A percentile compares a stretch with the other conserved stretches of the same genome.
Evolutionary conservation across 371 early-diverging fungal species (phyloP).

Genomic region (Actinomucor elegans): DNA sequence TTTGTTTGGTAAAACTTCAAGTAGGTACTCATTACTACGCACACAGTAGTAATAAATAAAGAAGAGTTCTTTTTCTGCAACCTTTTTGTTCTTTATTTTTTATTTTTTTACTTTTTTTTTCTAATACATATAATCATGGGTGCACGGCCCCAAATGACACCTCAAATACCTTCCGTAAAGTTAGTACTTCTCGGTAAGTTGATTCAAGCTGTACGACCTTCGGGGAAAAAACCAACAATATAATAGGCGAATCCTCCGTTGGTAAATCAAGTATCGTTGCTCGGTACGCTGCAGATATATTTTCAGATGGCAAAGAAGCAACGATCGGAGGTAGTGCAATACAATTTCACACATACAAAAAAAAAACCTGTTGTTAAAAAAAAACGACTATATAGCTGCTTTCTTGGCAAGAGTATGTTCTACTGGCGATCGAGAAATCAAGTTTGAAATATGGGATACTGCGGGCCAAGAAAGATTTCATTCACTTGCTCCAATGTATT

Average conservation of each 20-base stretch:
- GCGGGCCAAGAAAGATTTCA: constrained; percentile 90
- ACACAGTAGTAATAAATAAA: background rate
- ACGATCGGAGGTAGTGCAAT: constrained; percentile 86
- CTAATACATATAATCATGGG: background rate
- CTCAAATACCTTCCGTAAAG: constrained; percentile 49
- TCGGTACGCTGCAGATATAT: constrained; percentile 91
- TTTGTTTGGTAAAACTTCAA: too few species aligned
- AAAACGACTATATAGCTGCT: constrained; percentile 68
- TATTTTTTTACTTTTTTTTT: constrained; percentile 8
- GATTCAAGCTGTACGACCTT: background rate
- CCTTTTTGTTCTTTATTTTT: constrained; percentile 1
- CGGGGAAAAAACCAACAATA: background rate
- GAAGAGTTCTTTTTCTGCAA: background rate
- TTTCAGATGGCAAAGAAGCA: constrained; percentile 92
- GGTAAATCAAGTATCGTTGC: constrained; percentile 80
- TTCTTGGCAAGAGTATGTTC: constrained; percentile 72
- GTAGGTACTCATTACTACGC: background rate
- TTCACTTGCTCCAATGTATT: constrained; percentile 98
- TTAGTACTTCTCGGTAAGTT: constrained; percentile 71
- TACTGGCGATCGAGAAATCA: constrained; percentile 64
- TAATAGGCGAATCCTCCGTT: constrained; percentile 79
- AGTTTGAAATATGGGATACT: constrained; percentile 95
- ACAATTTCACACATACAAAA: too few species aligned
- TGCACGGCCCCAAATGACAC: constrained; percentile 25
- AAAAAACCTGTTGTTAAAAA: too few species aligned